Evolutionary conservation across 768 basidiomycete species (phyloP).

Genomic region (Termitomyces sp.): DNA sequence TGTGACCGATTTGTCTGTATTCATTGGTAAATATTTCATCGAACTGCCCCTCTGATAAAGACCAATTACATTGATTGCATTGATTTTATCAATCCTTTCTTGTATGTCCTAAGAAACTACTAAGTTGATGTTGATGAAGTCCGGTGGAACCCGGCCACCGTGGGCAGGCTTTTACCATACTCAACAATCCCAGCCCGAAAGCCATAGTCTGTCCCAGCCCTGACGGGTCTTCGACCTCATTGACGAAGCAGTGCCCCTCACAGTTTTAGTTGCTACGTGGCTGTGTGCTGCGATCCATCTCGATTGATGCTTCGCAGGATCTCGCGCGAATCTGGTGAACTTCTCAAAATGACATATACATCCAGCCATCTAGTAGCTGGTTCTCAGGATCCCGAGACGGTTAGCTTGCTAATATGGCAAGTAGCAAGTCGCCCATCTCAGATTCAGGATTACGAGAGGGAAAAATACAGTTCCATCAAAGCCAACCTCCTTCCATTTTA

Average conservation of each 20-base stretch:
- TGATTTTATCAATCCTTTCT: slow-evolving; percentile 22
- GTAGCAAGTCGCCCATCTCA: slow-evolving; percentile 29
- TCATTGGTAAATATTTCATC: not conserved
- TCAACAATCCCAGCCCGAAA: slow-evolving; percentile 22
- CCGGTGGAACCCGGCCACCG: slow-evolving; percentile 15
- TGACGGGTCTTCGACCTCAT: slow-evolving; percentile 24
- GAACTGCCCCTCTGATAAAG: slow-evolving; percentile 1
- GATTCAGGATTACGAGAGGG: slow-evolving; percentile 20
- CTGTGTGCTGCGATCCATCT: slow-evolving; percentile 18
- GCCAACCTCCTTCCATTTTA: slow-evolving; percentile 26
- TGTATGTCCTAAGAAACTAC: slow-evolving; percentile 19
- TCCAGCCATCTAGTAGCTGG: slow-evolving; percentile 1
- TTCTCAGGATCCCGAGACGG: slow-evolving; percentile 7
- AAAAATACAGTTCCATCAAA: slow-evolving; percentile 24
- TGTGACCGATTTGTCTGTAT: not conserved
- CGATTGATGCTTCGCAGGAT: slow-evolving; percentile 24
- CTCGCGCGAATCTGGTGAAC: slow-evolving; percentile 11
- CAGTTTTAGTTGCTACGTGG: slow-evolving; percentile 22
- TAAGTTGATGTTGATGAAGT: no score
- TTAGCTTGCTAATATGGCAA: slow-evolving; percentile 30
- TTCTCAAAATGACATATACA: slow-evolving; percentile 8
- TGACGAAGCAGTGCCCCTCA: slow-evolving; percentile 17
- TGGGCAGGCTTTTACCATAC: slow-evolving; percentile 22
- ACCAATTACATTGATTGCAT: slow-evolving; percentile 24
- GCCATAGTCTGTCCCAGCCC: slow-evolving; percentile 13